Evolutionary conservation across 2,329 filamentous ascomycete species (phyloP).

Genomic region (Cercospora sp.): DNA sequence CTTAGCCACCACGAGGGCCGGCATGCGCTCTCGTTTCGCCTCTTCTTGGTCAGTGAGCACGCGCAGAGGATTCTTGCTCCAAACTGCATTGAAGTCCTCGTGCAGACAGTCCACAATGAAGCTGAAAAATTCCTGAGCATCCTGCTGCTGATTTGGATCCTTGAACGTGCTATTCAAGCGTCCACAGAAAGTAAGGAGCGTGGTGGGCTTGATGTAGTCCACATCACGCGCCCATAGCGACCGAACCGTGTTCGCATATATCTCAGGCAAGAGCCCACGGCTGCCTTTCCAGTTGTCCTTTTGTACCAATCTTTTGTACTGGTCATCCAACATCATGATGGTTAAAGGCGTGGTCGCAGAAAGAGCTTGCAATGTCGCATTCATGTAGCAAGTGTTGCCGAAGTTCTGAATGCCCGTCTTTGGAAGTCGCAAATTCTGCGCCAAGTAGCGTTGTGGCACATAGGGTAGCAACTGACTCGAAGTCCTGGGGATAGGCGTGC

Average conservation of each 20-base stretch:
- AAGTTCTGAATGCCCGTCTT: slow-evolving; percentile 77
- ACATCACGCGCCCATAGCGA: slow-evolving; percentile 63
- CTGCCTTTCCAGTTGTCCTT: slow-evolving; percentile 64
- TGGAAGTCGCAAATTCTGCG: slow-evolving; percentile 52
- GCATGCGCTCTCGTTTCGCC: slow-evolving; percentile 59
- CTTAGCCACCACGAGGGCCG: slow-evolving; percentile 64
- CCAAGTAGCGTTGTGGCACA: slow-evolving; percentile 47
- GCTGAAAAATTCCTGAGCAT: slow-evolving; percentile 84
- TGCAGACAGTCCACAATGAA: slow-evolving; percentile 80
- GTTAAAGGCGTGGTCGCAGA: slow-evolving; percentile 67
- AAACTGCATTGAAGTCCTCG: slow-evolving; percentile 77
- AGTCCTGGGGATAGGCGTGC: slow-evolving; percentile 37
- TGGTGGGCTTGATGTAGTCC: slow-evolving; percentile 47
- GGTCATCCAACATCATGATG: slow-evolving; percentile 65
- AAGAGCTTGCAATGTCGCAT: slow-evolving; percentile 81
- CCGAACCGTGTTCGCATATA: slow-evolving; percentile 61
- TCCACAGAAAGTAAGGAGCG: slow-evolving; percentile 61
- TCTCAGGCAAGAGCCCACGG: slow-evolving; percentile 61
- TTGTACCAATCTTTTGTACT: slow-evolving; percentile 59
- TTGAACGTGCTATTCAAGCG: slow-evolving; percentile 63
- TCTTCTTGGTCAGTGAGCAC: slow-evolving; percentile 62
- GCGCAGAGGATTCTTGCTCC: slow-evolving; percentile 58
- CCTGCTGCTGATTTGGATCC: slow-evolving; percentile 68
- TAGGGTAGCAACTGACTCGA: slow-evolving; percentile 46
- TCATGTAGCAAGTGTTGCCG: slow-evolving; percentile 85